Conservation (phyloP, 371 early-diverging fungal species). For the Apophysomyces ossiformis region DNA sequence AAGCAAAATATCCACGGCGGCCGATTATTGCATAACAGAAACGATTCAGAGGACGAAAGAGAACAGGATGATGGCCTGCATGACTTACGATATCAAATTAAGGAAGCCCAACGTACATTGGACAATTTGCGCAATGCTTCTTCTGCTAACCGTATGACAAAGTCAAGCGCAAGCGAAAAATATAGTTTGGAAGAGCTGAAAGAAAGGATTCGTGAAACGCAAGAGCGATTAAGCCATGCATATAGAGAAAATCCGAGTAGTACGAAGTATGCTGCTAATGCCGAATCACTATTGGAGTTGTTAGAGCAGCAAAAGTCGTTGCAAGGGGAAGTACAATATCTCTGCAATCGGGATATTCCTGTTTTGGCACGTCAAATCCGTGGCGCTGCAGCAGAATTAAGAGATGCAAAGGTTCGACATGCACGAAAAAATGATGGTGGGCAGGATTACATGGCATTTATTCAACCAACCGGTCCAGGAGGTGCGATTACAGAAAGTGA, state of each 20-base stretch:
- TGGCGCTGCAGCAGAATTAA: slow-evolving; percentile 56
- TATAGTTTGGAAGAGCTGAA: slow-evolving; percentile 53
- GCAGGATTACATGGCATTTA: slow-evolving; percentile 46
- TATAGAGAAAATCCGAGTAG: slow-evolving; percentile 23
- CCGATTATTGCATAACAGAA: slow-evolving; percentile 12
- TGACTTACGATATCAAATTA: slow-evolving; percentile 54
- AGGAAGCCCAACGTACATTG: slow-evolving; percentile 45
- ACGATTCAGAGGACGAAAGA: slow-evolving; percentile 19
- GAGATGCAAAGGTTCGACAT: slow-evolving; percentile 58
- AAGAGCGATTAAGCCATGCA: slow-evolving; percentile 37
- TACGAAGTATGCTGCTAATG: slow-evolving; percentile 35
- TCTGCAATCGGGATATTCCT: slow-evolving; percentile 58
- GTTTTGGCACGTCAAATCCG: slow-evolving; percentile 57
- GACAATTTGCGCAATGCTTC: slow-evolving; percentile 19
- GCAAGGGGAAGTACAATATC: slow-evolving; percentile 50
- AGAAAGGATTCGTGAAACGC: slow-evolving; percentile 45
- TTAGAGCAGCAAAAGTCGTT: slow-evolving; percentile 45
- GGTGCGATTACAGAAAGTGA: slow-evolving; percentile 64
- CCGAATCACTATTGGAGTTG: slow-evolving; percentile 36
- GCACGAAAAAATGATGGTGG: slow-evolving; percentile 44
- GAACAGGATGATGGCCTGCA: slow-evolving; percentile 30
- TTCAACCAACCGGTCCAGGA: slow-evolving; percentile 64
- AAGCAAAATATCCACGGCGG: slow-evolving; percentile 14
- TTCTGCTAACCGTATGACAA: not conserved
- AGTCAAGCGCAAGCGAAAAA: slow-evolving; percentile 14